Evolutionary conservation across 306 rosid genomes (phyloP), one percentile per base, ranked within the genome.

Genomic region (Comarum palustre): DNA sequence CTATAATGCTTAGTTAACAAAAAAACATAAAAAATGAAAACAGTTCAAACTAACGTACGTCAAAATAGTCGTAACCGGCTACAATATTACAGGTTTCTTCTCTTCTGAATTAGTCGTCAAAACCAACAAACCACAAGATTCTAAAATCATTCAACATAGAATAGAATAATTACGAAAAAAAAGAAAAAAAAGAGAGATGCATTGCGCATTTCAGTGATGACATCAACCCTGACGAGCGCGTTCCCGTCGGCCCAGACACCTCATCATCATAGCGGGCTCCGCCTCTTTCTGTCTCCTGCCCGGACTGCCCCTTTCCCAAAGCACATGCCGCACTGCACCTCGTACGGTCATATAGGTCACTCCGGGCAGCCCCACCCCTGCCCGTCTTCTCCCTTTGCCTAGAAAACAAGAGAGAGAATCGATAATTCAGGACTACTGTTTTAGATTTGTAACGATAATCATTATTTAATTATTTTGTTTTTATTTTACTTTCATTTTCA

Each of bases 141-240:
- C 42, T 41, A 41, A 41, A 1, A 41, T 41, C 45, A 41, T 13
- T 14, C 19, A 46, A 46, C 51, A 46, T 15, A 42, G n/a, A n/a
- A n/a, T 31, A 3, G 45, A 19, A 20, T 55, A 24, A 25, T 12
- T 41, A 41, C 45, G 0, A 2, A 41, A 41, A 4, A 57, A 25
- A 57, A 12, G 5, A 55, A 3, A 13, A 57, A 27, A 1, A 0
- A 57, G 39, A 59, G 2, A 8, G 20, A 14, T 29, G 39, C 20
- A 14, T 14, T 29, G 20, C 66, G 80, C 60, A 52, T 62, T 78
- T 64, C 65, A 27, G 51, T 15, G 78, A 50, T 66, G 75, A 80
- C 73, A 77, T 79, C 80, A 87, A 84, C 73, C 24, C 79, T 77
- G 90, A 84, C 84, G 90, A 83, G 73, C 81, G 90, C 79, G 71